phyloP scores from a whole-genome alignment of 495 filamentous ascomycete species.

The Emericellopsis terricola region DNA sequence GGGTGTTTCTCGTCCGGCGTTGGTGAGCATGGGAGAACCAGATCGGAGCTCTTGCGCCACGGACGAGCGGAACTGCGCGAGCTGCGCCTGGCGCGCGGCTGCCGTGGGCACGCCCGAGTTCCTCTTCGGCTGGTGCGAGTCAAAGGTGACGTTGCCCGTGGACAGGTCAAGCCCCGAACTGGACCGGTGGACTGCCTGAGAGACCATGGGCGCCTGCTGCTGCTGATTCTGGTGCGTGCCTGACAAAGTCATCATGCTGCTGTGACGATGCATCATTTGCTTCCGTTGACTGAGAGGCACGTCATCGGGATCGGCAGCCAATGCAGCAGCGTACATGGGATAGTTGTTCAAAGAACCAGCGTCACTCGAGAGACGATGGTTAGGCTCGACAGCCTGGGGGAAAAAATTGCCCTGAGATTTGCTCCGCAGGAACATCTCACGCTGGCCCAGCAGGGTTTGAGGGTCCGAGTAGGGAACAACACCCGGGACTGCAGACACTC shows the following conservation, averaged over 20 bases:
- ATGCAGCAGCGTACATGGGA: constrained; percentile 4
- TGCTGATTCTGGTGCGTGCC: background rate
- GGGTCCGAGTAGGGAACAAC: constrained; percentile 19
- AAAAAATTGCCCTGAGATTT: constrained; percentile 15
- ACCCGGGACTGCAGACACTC: constrained; percentile 50
- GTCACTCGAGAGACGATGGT: too few species aligned
- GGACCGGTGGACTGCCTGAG: too few species aligned
- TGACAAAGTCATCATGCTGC: constrained; percentile 10
- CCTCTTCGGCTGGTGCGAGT: constrained; percentile 41
- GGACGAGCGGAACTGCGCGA: constrained; percentile 62
- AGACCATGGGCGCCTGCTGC: too few species aligned
- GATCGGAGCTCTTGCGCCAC: constrained; percentile 43
- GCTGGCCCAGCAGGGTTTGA: constrained; percentile 42
- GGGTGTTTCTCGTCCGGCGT: constrained; percentile 23
- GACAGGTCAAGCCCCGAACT: constrained; percentile 6
- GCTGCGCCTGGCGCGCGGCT: constrained; percentile 34
- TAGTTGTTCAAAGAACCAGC: constrained; percentile 15
- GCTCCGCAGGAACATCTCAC: constrained; percentile 39
- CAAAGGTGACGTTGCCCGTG: constrained; percentile 19
- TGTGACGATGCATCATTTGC: constrained; percentile 31
- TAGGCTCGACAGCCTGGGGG: constrained; percentile 8
- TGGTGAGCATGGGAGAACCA: constrained; percentile 18
- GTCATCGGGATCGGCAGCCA: constrained; percentile 34
- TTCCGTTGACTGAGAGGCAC: constrained; percentile 57
- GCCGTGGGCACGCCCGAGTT: constrained; percentile 17